Percentiles rank a stretch among this genome's conserved stretches.
Evolutionary conservation across 2,329 filamentous ascomycete genomes (phyloP).

Genomic region (Hypoxylon sp.): DNA sequence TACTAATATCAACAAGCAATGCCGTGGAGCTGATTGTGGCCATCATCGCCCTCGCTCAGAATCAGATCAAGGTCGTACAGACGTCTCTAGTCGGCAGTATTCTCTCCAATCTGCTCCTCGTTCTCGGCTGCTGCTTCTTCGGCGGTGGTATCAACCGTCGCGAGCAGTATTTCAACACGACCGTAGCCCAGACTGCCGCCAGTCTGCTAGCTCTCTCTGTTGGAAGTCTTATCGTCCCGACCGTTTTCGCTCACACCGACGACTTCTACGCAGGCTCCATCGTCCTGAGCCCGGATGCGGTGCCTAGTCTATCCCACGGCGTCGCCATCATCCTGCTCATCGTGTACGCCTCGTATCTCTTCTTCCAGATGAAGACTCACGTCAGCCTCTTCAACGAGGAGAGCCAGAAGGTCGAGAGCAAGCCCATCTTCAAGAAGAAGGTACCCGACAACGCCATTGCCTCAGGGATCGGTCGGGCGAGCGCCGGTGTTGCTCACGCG

Average conservation of each 20-base stretch:
- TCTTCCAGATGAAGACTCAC: slow-evolving; percentile 93
- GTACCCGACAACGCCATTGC: slow-evolving; percentile 37
- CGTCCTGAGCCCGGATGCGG: slow-evolving; percentile 63
- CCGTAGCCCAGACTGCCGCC: slow-evolving; percentile 88
- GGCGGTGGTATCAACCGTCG: slow-evolving; percentile 79
- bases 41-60: slow-evolving; percentile 78
- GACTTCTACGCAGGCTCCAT: slow-evolving; percentile 48
- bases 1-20: slow-evolving; percentile 59
- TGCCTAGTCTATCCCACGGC: slow-evolving; percentile 73
- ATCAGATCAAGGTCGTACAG: slow-evolving; percentile 85
- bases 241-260: slow-evolving; percentile 73
- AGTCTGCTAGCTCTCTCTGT: slow-evolving; percentile 82
- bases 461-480: slow-evolving; percentile 36
- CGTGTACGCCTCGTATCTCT: slow-evolving; percentile 83
- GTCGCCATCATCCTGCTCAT: slow-evolving; percentile 82
- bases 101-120: slow-evolving; percentile 86
- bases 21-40: slow-evolving; percentile 90
- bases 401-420: slow-evolving; percentile 70
- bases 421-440: slow-evolving; percentile 39
- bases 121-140: slow-evolving; percentile 93
- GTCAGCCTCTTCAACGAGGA: slow-evolving; percentile 79
- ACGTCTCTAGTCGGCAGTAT: slow-evolving; percentile 93
- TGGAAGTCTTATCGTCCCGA: slow-evolving; percentile 85
- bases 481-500: slow-evolving; percentile 26
- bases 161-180: slow-evolving; percentile 91